Conservation (phyloP, 176 grass and related monocot genomes). For the Calamus simplicifolius region DNA sequence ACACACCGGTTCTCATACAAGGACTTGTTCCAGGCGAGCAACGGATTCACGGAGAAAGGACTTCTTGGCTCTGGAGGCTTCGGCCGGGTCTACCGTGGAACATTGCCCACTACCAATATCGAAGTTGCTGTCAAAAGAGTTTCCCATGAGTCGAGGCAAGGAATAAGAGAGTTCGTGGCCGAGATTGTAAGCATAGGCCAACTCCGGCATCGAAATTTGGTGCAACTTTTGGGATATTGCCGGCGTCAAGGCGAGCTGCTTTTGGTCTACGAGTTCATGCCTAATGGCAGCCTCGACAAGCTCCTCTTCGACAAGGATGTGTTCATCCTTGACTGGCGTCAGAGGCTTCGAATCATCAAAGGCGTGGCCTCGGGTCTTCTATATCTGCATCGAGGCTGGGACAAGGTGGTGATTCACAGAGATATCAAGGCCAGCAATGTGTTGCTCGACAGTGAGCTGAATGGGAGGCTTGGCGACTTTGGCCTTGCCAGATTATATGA, state of each 20-base stretch:
- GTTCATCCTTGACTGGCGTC: conserved; percentile 14
- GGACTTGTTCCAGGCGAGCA: conserved; percentile 13
- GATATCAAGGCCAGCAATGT: conserved; percentile 22
- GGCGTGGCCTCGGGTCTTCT: conserved; percentile 24
- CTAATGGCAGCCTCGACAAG: conserved; percentile 32
- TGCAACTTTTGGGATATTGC: no score
- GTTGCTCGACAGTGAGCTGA: conserved; percentile 4
- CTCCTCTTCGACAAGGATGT: conserved; percentile 3
- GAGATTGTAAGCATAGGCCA: no score
- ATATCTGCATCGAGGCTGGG: conserved; percentile 41
- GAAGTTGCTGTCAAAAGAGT: no score
- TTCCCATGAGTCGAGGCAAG: no score
- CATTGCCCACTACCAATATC: no score
- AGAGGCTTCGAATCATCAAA: conserved; percentile 18
- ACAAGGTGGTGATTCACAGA: conserved; percentile 14
- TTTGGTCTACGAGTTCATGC: not conserved
- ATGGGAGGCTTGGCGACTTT: conserved; percentile 4
- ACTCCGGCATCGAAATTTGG: no score
- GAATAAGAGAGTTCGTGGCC: no score
- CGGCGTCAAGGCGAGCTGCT: no score
- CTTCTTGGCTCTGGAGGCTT: no score
- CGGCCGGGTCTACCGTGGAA: no score
- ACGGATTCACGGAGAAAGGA: not conserved
- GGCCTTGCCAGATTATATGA: conserved; percentile 16
- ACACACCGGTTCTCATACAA: conserved; percentile 11